phyloP scores from a whole-genome alignment of 768 basidiomycete species.

The Boletellus ananiceps region DNA sequence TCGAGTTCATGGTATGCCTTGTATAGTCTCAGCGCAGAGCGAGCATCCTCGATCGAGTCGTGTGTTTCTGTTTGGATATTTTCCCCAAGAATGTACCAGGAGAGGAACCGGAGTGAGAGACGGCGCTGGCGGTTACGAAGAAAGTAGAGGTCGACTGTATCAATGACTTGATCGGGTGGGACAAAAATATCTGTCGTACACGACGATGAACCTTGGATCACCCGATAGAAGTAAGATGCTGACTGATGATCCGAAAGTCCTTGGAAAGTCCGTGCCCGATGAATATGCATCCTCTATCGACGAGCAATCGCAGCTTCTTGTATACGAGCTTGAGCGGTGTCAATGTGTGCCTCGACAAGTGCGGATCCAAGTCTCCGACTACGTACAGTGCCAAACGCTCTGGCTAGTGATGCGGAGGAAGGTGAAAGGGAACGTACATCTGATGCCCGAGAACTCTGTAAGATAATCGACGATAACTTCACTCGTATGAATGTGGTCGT shows the following conservation, averaged over 20 bases:
- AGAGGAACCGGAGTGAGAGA: slow-evolving; percentile 85
- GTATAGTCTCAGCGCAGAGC: slow-evolving; percentile 80
- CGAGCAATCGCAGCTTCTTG: slow-evolving; percentile 90
- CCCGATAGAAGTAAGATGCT: slow-evolving; percentile 26
- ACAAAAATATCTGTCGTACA: slow-evolving; percentile 78
- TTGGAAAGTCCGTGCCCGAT: slow-evolving; percentile 96
- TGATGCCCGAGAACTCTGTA: slow-evolving; percentile 95
- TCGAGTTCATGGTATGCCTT: slow-evolving; percentile 77
- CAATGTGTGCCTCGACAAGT: slow-evolving; percentile 76
- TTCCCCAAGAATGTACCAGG: slow-evolving; percentile 90
- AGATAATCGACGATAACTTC: slow-evolving; percentile 94
- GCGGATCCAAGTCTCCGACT: slow-evolving; percentile 93
- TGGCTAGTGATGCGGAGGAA: neutral
- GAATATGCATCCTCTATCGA: slow-evolving; percentile 94
- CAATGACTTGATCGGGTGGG: slow-evolving; percentile 91
- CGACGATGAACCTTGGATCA: neutral
- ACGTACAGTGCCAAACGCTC: neutral
- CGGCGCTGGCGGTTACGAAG: slow-evolving; percentile 76
- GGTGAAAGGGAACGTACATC: slow-evolving; percentile 51
- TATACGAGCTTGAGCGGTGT: slow-evolving; percentile 98
- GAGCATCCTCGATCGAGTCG: slow-evolving; percentile 97
- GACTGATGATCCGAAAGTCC: slow-evolving; percentile 98
- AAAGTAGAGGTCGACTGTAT: slow-evolving; percentile 97
- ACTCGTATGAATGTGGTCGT: slow-evolving; percentile 96
- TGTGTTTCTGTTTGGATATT: slow-evolving; percentile 93